Evolutionary conservation across 2,329 filamentous ascomycete species (phyloP).

Genomic region (Monosporascus sp.): DNA sequence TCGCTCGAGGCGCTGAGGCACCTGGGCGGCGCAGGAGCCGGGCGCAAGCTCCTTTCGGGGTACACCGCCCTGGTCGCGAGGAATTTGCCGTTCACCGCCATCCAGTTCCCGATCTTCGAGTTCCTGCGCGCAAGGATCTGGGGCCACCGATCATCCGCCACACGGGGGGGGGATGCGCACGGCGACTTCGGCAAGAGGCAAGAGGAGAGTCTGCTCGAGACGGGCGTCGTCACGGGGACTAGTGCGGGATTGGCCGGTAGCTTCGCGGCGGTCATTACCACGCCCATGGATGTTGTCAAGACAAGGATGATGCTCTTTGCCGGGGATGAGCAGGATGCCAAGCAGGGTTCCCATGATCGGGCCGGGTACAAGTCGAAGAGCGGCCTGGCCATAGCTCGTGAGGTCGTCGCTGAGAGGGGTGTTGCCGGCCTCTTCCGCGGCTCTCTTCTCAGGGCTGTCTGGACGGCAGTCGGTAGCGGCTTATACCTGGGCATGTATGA

Average conservation of each 20-base stretch:
- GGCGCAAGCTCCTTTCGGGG: slow-evolving; percentile 59
- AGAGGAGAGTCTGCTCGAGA: slow-evolving; percentile 50
- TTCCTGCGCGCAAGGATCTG: slow-evolving; percentile 61
- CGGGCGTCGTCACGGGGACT: slow-evolving; percentile 63
- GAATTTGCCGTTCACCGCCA: slow-evolving; percentile 80
- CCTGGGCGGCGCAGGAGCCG: slow-evolving; percentile 47
- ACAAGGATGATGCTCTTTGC: slow-evolving; percentile 80
- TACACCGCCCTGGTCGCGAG: slow-evolving; percentile 77
- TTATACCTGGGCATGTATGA: slow-evolving; percentile 86
- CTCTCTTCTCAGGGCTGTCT: slow-evolving; percentile 64
- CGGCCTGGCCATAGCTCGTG: slow-evolving; percentile 55
- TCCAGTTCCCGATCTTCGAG: slow-evolving; percentile 88
- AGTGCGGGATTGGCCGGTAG: slow-evolving; percentile 72
- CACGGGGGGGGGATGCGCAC: slow-evolving; percentile 17
- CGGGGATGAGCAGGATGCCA: slow-evolving; percentile 28
- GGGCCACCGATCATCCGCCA: slow-evolving; percentile 14
- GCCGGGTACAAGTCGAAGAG: slow-evolving; percentile 25
- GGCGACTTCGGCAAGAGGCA: slow-evolving; percentile 25
- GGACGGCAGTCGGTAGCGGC: slow-evolving; percentile 79
- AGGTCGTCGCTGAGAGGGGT: slow-evolving; percentile 63
- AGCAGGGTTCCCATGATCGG: slow-evolving; percentile 22
- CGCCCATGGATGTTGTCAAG: slow-evolving; percentile 85
- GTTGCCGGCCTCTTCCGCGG: slow-evolving; percentile 73
- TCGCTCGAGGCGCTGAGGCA: slow-evolving; percentile 46
- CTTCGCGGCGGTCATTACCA: slow-evolving; percentile 74